Evolutionary conservation across 2,329 filamentous ascomycete species (phyloP), one percentile per base, ranked within the genome.

Genomic region (Neophaeococcomyces aloes): DNA sequence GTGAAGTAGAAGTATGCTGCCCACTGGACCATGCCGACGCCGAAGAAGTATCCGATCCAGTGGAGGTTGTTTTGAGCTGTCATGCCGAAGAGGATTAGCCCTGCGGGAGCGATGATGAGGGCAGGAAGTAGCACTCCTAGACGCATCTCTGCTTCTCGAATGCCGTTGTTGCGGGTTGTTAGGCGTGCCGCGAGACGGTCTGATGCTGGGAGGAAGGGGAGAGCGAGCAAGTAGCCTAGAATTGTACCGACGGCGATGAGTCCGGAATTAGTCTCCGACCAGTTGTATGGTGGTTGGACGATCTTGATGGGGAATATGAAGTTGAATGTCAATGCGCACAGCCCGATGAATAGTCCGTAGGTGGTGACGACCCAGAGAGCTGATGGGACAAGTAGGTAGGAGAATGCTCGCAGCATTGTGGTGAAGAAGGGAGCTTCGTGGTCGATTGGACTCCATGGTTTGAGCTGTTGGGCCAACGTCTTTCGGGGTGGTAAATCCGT

Each of bases 1-100:
- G 68, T 71, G 56, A 75, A 75, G 57, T 67, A 76, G 52, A 75
- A 75, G 57, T 73, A 76, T 3, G 63, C 63, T 15, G 64, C 62
- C 58, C 67, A 74, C 44, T 70, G 67, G 8, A 62, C 61, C 61
- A 75, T 62, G n/a, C 58, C 66, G 3, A 70, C 66, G 5, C 69
- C 72, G 11, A 65, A 56, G 47, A 75, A 72, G 58, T 72, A 76
- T 4, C 57, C 59, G 21, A 58, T 51, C 59, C 59, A 61, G 48
- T 62, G 59, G 7, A 62, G 53, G 25, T 59, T 51, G 7, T 51
- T 48, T 38, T 60, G 41, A 1, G 59, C 59, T 1, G 58, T 58
- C 38, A 60, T 54, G 1, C 59, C 59, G 46, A 61, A 62, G 1
- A 61, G 47, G 17, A 62, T 53, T 14, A 62, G 49, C 0, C 57